These are phyloP conservation scores for Ambrosia hybrid DNA, from an alignment of 140 eudicot genomes.

Conservation along the genomic window DNA sequence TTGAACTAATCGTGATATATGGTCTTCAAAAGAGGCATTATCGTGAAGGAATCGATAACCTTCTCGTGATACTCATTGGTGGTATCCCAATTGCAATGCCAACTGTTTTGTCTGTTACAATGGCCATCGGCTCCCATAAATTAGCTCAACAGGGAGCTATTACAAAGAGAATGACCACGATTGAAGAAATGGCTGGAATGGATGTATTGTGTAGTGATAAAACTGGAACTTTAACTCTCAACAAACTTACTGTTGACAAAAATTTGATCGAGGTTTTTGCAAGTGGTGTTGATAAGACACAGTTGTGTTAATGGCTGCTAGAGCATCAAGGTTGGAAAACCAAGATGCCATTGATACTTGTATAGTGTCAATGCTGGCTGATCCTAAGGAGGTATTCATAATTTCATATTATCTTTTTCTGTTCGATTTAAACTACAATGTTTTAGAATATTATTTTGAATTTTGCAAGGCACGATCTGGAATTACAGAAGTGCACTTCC, in stretches of 20 bases:
- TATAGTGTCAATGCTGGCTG: constrained; percentile 58
- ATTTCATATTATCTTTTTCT: constrained; percentile 4
- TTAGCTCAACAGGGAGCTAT: constrained; percentile 73
- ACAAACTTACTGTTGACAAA: constrained; percentile 65
- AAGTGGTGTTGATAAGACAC: constrained; percentile 57
- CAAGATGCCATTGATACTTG: constrained; percentile 75
- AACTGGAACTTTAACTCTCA: constrained; percentile 66
- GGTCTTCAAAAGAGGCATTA: constrained; percentile 38
- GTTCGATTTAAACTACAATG: not conserved
- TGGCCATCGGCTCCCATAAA: constrained; percentile 72
- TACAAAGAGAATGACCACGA: constrained; percentile 74
- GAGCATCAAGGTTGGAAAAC: constrained; percentile 73
- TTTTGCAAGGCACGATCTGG: constrained; percentile 58
- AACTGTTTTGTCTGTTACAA: constrained; percentile 69
- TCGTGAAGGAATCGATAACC: constrained; percentile 57
- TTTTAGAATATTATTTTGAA: not conserved
- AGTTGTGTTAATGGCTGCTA: constrained; percentile 70
- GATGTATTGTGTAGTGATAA: constrained; percentile 78
- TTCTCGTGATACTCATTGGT: constrained; percentile 67
- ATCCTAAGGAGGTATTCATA: constrained; percentile 57
- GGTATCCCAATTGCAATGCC: constrained; percentile 86
- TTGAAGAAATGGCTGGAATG: constrained; percentile 81
- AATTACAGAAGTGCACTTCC: constrained; percentile 71
- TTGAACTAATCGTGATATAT: constrained; percentile 49
- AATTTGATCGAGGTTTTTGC: constrained; percentile 65